phyloP scores from a whole-genome alignment of 257 asterid genomes.

The Fraxinus quadrangulata region DNA sequence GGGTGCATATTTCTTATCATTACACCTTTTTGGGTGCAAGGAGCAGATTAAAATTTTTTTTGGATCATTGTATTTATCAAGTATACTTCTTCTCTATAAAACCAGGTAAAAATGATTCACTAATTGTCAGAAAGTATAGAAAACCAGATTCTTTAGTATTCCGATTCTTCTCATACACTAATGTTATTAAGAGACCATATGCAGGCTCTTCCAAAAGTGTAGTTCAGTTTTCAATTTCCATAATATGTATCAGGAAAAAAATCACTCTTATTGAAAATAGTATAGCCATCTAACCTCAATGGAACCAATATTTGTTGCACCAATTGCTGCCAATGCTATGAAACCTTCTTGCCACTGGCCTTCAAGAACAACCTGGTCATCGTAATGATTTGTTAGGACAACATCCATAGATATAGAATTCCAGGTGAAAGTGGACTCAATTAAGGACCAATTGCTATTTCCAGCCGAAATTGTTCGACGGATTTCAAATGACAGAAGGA shows the following conservation, averaged over 20 bases:
- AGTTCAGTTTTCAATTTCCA: constrained; percentile 18
- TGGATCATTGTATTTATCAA: neutral
- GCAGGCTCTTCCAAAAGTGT: constrained; percentile 8
- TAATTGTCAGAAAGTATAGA: neutral
- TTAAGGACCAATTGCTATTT: constrained; percentile 2
- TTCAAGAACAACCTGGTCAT: constrained; percentile 85
- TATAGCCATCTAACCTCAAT: constrained; percentile 59
- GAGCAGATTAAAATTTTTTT: neutral
- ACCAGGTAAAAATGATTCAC: constrained; percentile 1
- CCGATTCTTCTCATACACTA: constrained; percentile 5
- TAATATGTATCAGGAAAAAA: constrained; percentile 5
- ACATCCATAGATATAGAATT: constrained; percentile 17
- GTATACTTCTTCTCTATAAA: neutral
- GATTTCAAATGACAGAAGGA: neutral
- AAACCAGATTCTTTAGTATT: constrained; percentile 8
- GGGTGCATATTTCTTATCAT: neutral
- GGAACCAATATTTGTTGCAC: constrained; percentile 95
- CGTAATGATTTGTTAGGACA: constrained; percentile 26
- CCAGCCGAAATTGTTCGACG: neutral
- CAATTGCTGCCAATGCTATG: constrained; percentile 96
- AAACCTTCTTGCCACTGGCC: constrained; percentile 93
- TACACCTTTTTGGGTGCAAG: neutral
- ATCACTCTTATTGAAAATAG: constrained; percentile 15
- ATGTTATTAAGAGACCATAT: constrained; percentile 12
- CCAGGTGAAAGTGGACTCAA: constrained; percentile 13